Evolutionary conservation across 1,284 basidiomycete species (phyloP).

Genomic region (Neonothopanus nambi): DNA sequence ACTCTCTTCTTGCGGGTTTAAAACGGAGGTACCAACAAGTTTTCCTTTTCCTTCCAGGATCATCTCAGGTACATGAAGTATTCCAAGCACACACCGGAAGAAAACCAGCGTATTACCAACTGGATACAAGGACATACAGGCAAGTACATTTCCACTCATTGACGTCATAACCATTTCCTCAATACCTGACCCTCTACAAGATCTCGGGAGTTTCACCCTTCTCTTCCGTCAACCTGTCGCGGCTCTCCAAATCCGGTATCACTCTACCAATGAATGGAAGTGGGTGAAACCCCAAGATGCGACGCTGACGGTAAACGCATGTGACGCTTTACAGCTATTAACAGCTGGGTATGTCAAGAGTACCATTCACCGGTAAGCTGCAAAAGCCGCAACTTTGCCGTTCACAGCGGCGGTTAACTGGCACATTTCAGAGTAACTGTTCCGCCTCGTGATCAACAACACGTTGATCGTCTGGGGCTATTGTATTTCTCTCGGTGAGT

Average conservation of each 20-base stretch:
- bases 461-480: conserved; percentile 51
- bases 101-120: conserved; percentile 41
- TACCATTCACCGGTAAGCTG: conserved; percentile 47
- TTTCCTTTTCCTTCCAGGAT: conserved; percentile 28
- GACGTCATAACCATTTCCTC: not conserved
- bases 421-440: conserved; percentile 36
- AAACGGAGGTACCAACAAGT: not conserved
- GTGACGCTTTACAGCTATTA: conserved; percentile 51
- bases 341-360: conserved; percentile 55
- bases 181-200: conserved; percentile 32
- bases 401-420: not conserved
- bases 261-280: conserved; percentile 40
- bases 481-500: conserved; percentile 51
- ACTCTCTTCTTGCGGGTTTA: not conserved
- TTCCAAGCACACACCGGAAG: conserved; percentile 44
- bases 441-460: conserved; percentile 53
- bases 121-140: conserved; percentile 54
- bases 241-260: conserved; percentile 43
- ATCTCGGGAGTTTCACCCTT: conserved; percentile 44
- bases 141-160: conserved; percentile 4
- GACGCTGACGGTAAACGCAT: conserved; percentile 52
- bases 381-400: not conserved
- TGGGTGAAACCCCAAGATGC: conserved; percentile 50
- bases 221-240: conserved; percentile 48
- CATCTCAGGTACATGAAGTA: conserved; percentile 62